A percentile compares a stretch with the other conserved stretches of the same genome.
These are phyloP conservation scores for Tephrocybe sp. DNA, from an alignment of 768 basidiomycete genomes.

Conservation along the genomic window DNA sequence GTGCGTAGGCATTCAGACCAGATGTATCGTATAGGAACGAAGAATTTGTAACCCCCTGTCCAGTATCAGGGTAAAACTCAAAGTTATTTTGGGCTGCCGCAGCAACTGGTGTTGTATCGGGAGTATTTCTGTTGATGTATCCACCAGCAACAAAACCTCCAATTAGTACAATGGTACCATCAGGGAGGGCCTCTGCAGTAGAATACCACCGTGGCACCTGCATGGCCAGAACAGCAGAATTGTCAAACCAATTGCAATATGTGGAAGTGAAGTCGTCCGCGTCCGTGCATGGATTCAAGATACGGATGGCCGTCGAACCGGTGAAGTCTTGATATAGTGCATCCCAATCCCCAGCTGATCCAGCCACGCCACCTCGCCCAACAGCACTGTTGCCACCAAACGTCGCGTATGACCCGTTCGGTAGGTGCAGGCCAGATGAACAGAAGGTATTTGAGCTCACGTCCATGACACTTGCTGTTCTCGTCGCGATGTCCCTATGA, in stretches of 20 bases:
- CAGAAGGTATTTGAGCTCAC: conserved; percentile 77
- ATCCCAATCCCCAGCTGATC: conserved; percentile 58
- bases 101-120: conserved; percentile 60
- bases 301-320: conserved; percentile 75
- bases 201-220: conserved; percentile 78
- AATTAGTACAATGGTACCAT: conserved; percentile 79
- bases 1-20: conserved; percentile 77
- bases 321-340: conserved; percentile 77
- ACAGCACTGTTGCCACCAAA: conserved; percentile 82
- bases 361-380: conserved; percentile 60
- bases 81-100: conserved; percentile 78
- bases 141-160: conserved; percentile 82
- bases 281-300: conserved; percentile 73
- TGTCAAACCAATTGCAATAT: conserved; percentile 73
- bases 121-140: conserved; percentile 76
- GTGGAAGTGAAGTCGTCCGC: conserved; percentile 45
- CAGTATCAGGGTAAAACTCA: conserved; percentile 77
- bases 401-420: conserved; percentile 73
- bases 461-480: conserved; percentile 65
- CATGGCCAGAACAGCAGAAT: conserved; percentile 61
- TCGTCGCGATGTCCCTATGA: conserved; percentile 60
- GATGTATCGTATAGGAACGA: conserved; percentile 71
- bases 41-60: conserved; percentile 49
- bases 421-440: conserved; percentile 79
- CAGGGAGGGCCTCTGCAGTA: conserved; percentile 67